A percentile compares a stretch with the other conserved stretches of the same genome.
Conservation (phyloP, 192 early-diverging fungal species). For the Cetraspora pellucida region DNA sequence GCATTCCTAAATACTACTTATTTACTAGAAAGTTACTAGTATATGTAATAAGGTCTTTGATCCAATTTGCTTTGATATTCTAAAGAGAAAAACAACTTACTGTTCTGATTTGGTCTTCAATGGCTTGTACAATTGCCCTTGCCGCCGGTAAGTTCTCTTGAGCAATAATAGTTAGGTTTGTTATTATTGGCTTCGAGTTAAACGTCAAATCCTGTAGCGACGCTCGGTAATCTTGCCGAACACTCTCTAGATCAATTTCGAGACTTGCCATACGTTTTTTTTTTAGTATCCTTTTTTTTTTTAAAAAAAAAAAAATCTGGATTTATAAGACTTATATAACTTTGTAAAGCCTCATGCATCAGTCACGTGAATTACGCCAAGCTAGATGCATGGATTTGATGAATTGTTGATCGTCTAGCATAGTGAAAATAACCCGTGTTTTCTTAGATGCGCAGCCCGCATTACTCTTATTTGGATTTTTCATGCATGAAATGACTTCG, state of each 20-base stretch:
- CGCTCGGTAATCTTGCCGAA: slow-evolving; percentile 63
- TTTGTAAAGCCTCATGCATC: no score
- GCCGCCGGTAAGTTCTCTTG: slow-evolving; percentile 69
- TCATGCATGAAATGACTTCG: no score
- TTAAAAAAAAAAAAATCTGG: neutral
- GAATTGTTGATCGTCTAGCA: no score
- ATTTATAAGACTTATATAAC: neutral
- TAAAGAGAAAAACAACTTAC: slow-evolving; percentile 44
- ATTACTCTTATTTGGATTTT: no score
- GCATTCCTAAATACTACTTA: neutral
- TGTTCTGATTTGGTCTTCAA: slow-evolving; percentile 58
- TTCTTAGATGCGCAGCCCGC: no score
- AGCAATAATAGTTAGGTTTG: slow-evolving; percentile 83
- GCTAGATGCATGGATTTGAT: no score
- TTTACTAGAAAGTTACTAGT: neutral
- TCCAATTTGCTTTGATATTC: neutral
- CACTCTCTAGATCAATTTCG: slow-evolving; percentile 32
- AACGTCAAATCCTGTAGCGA: slow-evolving; percentile 82
- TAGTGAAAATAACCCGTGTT: no score
- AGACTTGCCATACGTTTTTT: slow-evolving; percentile 12
- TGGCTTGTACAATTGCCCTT: slow-evolving; percentile 74
- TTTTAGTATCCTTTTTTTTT: neutral
- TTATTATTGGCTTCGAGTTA: slow-evolving; percentile 94
- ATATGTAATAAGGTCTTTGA: neutral
- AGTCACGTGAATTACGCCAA: no score